phyloP scores from a whole-genome alignment of 2,329 filamentous ascomycete species.

The Falciphora oryzae region DNA sequence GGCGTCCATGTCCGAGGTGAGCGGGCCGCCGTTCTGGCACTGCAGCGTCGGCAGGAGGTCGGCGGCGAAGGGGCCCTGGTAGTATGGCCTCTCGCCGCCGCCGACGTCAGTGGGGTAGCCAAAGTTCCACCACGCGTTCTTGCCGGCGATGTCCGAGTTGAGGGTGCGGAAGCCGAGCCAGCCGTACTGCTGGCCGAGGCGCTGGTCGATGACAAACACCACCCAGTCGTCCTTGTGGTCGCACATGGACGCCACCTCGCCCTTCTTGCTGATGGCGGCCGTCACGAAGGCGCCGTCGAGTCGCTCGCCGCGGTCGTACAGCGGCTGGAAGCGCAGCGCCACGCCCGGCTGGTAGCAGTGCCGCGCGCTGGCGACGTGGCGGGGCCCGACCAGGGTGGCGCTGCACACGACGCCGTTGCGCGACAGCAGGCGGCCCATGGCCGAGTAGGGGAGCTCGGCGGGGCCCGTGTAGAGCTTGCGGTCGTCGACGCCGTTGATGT shows the following conservation, averaged over 20 bases:
- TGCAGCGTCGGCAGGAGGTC: neutral
- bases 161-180: slow-evolving; percentile 4
- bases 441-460: slow-evolving; percentile 1
- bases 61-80: neutral
- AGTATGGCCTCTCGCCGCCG: slow-evolving; percentile 6
- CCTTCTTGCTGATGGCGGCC: neutral
- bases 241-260: neutral
- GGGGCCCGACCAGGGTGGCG: slow-evolving; percentile 4
- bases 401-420: slow-evolving; percentile 1
- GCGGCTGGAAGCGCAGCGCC: slow-evolving; percentile 2
- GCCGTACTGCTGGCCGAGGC: slow-evolving; percentile 2
- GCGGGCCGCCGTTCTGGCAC: neutral
- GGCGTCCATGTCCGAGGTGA: neutral
- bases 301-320: slow-evolving; percentile 6
- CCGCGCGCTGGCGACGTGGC: slow-evolving; percentile 5
- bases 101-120: slow-evolving; percentile 7
- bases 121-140: neutral
- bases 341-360: slow-evolving; percentile 6
- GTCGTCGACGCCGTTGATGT: neutral
- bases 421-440: slow-evolving; percentile 6
- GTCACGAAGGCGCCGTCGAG: neutral
- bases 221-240: slow-evolving; percentile 7
- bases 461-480: slow-evolving; percentile 1
- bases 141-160: slow-evolving; percentile 3
- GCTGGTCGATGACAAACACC: slow-evolving; percentile 3